phyloP scores from a whole-genome alignment of 139 green algal genomes.

The Volvox reticuliferus region DNA sequence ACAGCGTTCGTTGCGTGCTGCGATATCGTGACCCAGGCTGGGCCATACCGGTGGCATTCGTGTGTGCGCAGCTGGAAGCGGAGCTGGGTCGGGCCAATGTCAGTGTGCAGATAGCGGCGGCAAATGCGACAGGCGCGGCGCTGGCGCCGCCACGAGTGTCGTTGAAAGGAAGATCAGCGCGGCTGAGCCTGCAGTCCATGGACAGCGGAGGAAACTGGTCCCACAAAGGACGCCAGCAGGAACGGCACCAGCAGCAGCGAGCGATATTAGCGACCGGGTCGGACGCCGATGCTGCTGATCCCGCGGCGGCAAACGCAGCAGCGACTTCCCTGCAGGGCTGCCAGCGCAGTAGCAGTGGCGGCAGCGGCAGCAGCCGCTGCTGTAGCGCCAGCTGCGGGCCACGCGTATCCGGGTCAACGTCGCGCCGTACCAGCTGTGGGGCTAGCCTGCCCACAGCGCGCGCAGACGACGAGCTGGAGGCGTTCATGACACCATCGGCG shows the following conservation, averaged over 20 bases:
- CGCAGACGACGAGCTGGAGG: neutral
- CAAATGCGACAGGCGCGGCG: neutral
- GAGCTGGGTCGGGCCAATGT: slow-evolving; percentile 11
- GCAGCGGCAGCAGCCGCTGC: neutral
- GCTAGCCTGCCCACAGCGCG: neutral
- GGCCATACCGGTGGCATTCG: slow-evolving; percentile 5
- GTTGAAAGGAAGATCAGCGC: neutral
- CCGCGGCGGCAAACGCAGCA: neutral
- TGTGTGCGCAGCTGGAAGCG: slow-evolving; percentile 19
- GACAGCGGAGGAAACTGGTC: neutral
- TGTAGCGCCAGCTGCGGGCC: neutral
- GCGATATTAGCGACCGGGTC: neutral
- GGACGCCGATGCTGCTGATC: no score
- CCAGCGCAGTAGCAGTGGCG: neutral
- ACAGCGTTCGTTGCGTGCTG: neutral
- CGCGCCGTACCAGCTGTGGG: neutral
- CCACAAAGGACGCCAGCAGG: neutral
- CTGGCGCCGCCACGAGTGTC: neutral
- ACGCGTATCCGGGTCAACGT: neutral
- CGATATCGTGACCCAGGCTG: neutral
- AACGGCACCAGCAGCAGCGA: neutral
- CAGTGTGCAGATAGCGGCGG: neutral
- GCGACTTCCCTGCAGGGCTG: neutral
- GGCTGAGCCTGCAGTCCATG: neutral
- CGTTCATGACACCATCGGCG: neutral